Conservation (phyloP, 257 asterid genomes). For the Leonotis leonurus region DNA sequence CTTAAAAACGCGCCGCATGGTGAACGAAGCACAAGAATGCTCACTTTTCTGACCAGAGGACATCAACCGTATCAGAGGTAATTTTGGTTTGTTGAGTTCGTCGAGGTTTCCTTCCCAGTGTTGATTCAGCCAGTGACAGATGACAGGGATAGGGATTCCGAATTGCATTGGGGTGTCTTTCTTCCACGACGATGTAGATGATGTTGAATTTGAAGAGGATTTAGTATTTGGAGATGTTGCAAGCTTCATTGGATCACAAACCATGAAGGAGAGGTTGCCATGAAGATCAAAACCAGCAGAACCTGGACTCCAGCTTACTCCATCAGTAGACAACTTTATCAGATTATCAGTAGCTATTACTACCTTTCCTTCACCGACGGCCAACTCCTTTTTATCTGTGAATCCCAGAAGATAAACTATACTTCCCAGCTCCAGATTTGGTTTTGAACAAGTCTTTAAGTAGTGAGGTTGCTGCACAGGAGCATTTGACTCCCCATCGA, state of each 20-base stretch:
- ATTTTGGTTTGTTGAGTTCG: slow-evolving; percentile 83
- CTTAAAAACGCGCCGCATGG: slow-evolving; percentile 82
- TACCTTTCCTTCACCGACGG: slow-evolving; percentile 89
- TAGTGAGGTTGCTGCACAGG: slow-evolving; percentile 60
- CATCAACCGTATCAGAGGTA: slow-evolving; percentile 77
- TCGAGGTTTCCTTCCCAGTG: slow-evolving; percentile 96
- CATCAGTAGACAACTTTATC: slow-evolving; percentile 79
- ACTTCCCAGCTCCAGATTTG: slow-evolving; percentile 79
- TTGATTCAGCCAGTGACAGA: slow-evolving; percentile 92
- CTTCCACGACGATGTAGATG: slow-evolving; percentile 74
- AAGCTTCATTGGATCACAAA: slow-evolving; percentile 98
- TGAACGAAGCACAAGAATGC: slow-evolving; percentile 87
- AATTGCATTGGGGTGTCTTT: slow-evolving; percentile 76
- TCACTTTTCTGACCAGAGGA: slow-evolving; percentile 93
- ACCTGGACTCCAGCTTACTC: slow-evolving; percentile 85
- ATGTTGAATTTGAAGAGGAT: slow-evolving; percentile 76
- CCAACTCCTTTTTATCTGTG: slow-evolving; percentile 60
- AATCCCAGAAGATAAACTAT: slow-evolving; percentile 72
- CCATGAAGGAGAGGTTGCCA: slow-evolving; percentile 96
- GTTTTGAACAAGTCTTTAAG: slow-evolving; percentile 67
- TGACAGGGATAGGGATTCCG: slow-evolving; percentile 88
- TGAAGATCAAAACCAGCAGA: slow-evolving; percentile 90
- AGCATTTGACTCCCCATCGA: slow-evolving; percentile 69
- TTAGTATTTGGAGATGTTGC: slow-evolving; percentile 86
- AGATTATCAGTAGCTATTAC: slow-evolving; percentile 96